Base-by-base conservation (phyloP, 768 basidiomycete genomes). In the Hortiboletus campestris region DNA sequence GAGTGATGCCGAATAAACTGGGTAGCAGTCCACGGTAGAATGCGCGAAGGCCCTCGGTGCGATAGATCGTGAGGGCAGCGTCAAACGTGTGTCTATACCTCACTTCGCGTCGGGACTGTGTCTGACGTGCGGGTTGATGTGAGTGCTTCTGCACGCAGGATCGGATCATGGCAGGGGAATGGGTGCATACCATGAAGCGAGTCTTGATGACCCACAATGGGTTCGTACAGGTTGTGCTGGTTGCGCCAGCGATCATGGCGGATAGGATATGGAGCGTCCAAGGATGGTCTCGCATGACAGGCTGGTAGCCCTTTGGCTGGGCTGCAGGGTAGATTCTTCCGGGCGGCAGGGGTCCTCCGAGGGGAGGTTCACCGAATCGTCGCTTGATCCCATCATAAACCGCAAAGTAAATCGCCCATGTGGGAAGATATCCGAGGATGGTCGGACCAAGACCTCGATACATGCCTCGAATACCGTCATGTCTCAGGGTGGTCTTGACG, bases 151-250 rank as follows among this genome's bases (percentile, higher is more conserved):
- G 20, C 19, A 43, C 34, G 49, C 53, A 51, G 45, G 46, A 42
- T 34, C 13, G 46, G 48, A 43, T 41, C 22, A 41, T 16, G 46
- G 43, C 5, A 32, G 9, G 19, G 49, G 20, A 32, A 49, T n/a
- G 49, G 44, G 38, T 39, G 55, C 77, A 60, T 60, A 96, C 96
- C 97, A 98, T 98, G 76, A 98, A 98, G 29, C 97, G 85, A 22
- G 96, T 98, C 78, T 98, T 98, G 72, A 99, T 94, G 40, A 99
- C 94, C 97, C 97, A 99, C 8, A 99, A 72, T 0, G 97, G 97
- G 73, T 93, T 98, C 25, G 97, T 98, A 65, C 88, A 88, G 49
- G 93, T 84, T 7, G 97, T 97, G 66, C 96, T 95, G 19, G 88
- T 78, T 6, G 92, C 95, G 13, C 97, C 97, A 1, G 96, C 97